Conservation (phyloP, 164 flowering plant genomes). For the Sextonia rubra region DNA sequence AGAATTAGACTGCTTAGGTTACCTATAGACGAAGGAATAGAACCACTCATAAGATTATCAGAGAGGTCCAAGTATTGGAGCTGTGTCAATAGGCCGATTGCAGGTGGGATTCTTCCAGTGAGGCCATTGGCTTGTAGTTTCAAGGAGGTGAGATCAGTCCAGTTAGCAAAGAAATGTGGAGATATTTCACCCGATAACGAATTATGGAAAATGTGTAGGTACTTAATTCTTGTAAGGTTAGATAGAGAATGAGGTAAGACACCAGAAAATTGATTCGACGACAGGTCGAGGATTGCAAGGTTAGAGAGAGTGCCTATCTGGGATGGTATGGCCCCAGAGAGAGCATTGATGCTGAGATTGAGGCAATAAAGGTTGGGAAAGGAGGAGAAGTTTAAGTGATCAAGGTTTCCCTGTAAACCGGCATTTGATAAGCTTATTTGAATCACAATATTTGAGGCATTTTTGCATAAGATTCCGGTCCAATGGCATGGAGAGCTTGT, state of each 20-base stretch:
- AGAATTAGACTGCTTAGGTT: too few relatives aligned
- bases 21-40: too few relatives aligned
- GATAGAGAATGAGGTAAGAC: too few relatives aligned
- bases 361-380: slow-evolving; percentile 26
- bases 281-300: background rate
- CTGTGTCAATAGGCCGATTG: too few relatives aligned
- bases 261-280: slow-evolving; percentile 11
- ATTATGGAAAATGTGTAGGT: too few relatives aligned
- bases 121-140: too few relatives aligned
- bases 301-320: background rate
- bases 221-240: too few relatives aligned
- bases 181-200: too few relatives aligned
- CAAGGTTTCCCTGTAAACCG: slow-evolving; percentile 14
- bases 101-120: slow-evolving; percentile 11
- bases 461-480: too few relatives aligned
- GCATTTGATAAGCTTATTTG: slow-evolving; percentile 8
- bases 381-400: slow-evolving; percentile 15
- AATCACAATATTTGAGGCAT: slow-evolving; percentile 1
- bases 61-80: too few relatives aligned
- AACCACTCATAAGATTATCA: too few relatives aligned
- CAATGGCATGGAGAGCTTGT: slow-evolving; percentile 11
- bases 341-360: background rate
- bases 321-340: slow-evolving; percentile 19
- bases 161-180: too few relatives aligned
- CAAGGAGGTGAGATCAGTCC: slow-evolving; percentile 16